Evolutionary conservation across 441 rosid genomes (phyloP).

Genomic region (Syzygium syzygioides): DNA sequence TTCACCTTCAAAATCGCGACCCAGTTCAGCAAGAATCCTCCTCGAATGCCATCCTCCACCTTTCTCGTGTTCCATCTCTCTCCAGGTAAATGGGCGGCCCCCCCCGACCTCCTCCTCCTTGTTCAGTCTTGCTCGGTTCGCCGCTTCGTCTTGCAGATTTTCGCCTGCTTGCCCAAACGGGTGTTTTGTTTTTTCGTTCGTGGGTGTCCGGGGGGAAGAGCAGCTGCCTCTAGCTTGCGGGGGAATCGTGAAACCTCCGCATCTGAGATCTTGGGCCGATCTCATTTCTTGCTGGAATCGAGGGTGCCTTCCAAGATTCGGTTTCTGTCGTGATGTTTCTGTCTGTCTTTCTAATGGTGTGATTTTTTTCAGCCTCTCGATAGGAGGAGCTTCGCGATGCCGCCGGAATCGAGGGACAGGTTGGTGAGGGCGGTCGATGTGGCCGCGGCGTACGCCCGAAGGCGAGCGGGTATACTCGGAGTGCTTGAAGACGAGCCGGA

Average conservation of each 20-base stretch:
- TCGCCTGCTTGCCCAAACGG: neutral
- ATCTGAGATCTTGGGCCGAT: neutral
- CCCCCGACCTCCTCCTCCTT: neutral
- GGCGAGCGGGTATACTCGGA: conserved; percentile 29
- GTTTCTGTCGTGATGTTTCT: neutral
- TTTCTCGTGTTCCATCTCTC: neutral
- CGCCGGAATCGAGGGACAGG: conserved; percentile 74
- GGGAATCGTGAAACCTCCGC: neutral
- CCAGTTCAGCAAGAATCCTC: neutral
- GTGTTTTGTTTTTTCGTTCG: neutral
- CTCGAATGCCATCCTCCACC: neutral
- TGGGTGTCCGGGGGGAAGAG: neutral
- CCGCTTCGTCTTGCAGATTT: neutral
- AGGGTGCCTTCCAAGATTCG: neutral
- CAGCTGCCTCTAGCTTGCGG: neutral
- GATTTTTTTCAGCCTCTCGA: conserved; percentile 1
- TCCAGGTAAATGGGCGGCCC: neutral
- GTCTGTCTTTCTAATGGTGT: neutral
- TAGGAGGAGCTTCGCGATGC: conserved; percentile 6
- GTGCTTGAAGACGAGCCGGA: conserved; percentile 28
- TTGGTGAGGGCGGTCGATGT: conserved; percentile 45
- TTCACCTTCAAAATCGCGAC: neutral
- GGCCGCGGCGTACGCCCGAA: conserved; percentile 26
- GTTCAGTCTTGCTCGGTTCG: neutral
- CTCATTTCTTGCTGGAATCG: neutral